Conservation (phyloP, 352 stramenopile species). For the Phytophthora sojae region DNA sequence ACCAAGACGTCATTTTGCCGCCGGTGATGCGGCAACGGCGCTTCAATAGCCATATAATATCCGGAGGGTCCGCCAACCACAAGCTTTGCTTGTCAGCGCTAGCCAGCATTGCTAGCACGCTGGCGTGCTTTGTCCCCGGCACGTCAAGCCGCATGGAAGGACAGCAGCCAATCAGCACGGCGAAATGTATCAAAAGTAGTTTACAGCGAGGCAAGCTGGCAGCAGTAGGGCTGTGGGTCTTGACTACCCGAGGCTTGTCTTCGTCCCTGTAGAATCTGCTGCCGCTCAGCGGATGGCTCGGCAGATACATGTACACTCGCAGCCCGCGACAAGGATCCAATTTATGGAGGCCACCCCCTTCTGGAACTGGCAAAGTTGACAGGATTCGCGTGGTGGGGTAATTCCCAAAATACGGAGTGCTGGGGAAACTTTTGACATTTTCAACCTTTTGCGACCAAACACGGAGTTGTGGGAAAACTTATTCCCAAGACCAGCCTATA, state of each 20-base stretch:
- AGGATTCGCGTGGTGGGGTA: too few species aligned
- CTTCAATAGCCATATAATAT: background rate
- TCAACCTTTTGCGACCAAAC: too few species aligned
- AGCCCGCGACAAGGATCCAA: constrained; percentile 14
- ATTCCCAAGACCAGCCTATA: too few species aligned
- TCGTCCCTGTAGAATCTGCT: constrained; percentile 15
- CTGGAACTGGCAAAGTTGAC: too few species aligned
- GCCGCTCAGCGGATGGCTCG: background rate
- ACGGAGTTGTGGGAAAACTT: too few species aligned
- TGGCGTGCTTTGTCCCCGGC: constrained; percentile 18
- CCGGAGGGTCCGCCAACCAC: background rate
- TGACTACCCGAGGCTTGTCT: constrained; percentile 5
- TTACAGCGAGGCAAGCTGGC: background rate
- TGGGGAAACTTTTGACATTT: too few species aligned
- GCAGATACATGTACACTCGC: constrained; percentile 5
- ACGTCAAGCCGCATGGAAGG: constrained; percentile 18
- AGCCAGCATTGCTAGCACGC: constrained; percentile 14
- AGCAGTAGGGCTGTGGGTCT: constrained; percentile 16
- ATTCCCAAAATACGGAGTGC: too few species aligned
- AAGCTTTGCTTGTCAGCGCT: constrained; percentile 12
- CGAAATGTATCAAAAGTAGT: background rate
- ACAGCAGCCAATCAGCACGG: constrained; percentile 30
- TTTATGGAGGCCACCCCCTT: too few species aligned
- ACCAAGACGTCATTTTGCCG: background rate
- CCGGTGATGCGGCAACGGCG: background rate